Base-by-base conservation (phyloP, 2,329 filamentous ascomycete genomes). In the Exophiala sp. region DNA sequence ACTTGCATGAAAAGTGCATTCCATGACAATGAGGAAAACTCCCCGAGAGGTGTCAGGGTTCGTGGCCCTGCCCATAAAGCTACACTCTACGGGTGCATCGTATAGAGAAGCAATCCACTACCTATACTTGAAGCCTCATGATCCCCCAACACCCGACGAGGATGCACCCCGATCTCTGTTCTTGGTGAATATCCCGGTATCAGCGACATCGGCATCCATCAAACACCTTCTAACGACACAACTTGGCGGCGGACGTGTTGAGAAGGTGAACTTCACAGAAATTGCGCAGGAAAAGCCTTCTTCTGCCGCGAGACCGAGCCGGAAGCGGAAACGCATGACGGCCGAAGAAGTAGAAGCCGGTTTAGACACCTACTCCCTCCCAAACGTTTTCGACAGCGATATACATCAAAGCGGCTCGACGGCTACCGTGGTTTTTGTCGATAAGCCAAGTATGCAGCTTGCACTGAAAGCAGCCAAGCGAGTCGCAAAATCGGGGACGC, bases 101-200 rank as follows among this genome's bases (percentile, higher is more conserved):
- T 78, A 82, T 19, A 69, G 75, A 35, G 68, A 77, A 37, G 77
- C 82, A 50, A 80, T 80, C 43, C 93, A 97, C 71, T 88, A 90
- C 69, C 74, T 97, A 62, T 95, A 95, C 71, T 71, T 97, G 48
- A 87, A 88, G 58, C 81, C 81, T 48, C 90, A 97, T 68, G 77
- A 83, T 39, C 89, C 91, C 53, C 88, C 85, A 69, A 77, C 86
- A 34, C 81, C 86, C 11, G 85, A 85, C 6, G 74, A 78, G 47
- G 78, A 86, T 66, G 85, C 91, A 60, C 73, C 80, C 13, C 83
- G 90, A 60, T 89, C 86, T 54, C 76, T 98, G 14, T 98, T 95
- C 69, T 66, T 95, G n/a, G 86, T 90, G 57, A 97, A 98, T 63
- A 72, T 94, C 1, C 93, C 93, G 5, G 75, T 85, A 56, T 90